Base-by-base conservation (phyloP, 2,329 filamentous ascomycete species). In the Diplodia sapinea region DNA sequence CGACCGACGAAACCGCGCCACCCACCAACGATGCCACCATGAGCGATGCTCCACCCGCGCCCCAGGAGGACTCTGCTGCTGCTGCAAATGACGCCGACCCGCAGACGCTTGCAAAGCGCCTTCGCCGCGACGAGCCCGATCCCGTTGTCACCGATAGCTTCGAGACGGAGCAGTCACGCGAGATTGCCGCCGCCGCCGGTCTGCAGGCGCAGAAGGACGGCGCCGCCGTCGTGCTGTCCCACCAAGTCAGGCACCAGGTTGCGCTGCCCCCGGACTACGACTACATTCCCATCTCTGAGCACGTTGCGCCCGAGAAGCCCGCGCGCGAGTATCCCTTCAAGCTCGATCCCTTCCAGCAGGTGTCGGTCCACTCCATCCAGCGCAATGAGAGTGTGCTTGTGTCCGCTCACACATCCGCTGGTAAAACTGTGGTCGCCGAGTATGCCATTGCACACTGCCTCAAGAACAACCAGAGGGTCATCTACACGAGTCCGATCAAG, bases 401-500 rank as follows among this genome's bases (percentile, higher is more conserved):
- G 2, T 98, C 96, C 17, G 95, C 95, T 65, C 95, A 99, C 81
- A 99, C 95, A 8, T 95, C 91, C 85, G 95, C 95, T 47, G 95
- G 95, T 81, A 99, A 99, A 82, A 99, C 95, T 0, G 96, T 99
- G 8, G 94, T 98, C 54, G 95, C 95, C 70, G 95, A 99, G 79
- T 99, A 99, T 77, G 96, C 95, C 23, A 96, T 99, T 77, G 95
- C 96, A 17, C 95, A 99, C 75, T 96, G 95, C 79, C 84, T 99
- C 78, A 96, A 95, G 85, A 92, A 93, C 78, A 98, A 98, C 81
- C 95, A 99, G 82, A 88, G 95, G 77, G 94, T 99, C 74, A 99
- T 99, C 79, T 99, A 99, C 82, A 99, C 95, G 9, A 97, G 94
- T 85, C 95, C 95, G 1, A 99, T 99, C 85, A 99, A 99, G 82